Base-by-base conservation (phyloP, 345 rosid genomes). In the Aquilaria malaccensis region DNA sequence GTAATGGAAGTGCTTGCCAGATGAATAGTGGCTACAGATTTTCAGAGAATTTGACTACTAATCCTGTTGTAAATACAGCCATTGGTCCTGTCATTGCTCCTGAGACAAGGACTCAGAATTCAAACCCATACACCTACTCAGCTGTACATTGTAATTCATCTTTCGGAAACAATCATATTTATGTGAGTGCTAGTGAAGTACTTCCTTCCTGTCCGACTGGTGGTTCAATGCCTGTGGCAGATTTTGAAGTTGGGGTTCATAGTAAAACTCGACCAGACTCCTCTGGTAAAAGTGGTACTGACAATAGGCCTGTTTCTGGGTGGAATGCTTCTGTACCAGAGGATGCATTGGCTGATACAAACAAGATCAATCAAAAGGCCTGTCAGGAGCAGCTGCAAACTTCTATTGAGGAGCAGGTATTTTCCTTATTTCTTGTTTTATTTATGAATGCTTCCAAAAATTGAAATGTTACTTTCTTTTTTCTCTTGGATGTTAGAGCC, bases 331-430 rank as follows among this genome's bases (percentile, higher is more conserved):
- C 59, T 67, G 67, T 64, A 49, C 79, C 62, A 47, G 64, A 60
- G 58, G 72, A 69, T 61, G 76, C 63, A 56, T 57, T 72, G 37
- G 77, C 73, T 65, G 55, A 70, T 66, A 71, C 80, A 58, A 76
- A 79, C 50, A 75, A 70, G 68, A 76, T 69, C 14, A 66, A 52
- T 49, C 77, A 60, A 55, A 75, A 65, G 67, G 67, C 52, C 62
- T 72, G 66, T 49, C 65, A 70, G 68, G 79, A 68, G 50, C 64
- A 60, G 74, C 51, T 76, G 67, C 74, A 76, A 48, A 60, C 73
- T 65, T 72, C 59, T 74, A 65, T 75, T n/a, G 85, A 68, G 65
- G 85, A 81, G 60, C 85, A 72, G 85, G 97, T 90, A 29, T 13
- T 62, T 60, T 45, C 54, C 30, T 1, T 14, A 59, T 7, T 45